Percentiles rank a stretch among this genome's conserved stretches.
Conservation (phyloP, 768 basidiomycete species). For the Galerina marginata region DNA sequence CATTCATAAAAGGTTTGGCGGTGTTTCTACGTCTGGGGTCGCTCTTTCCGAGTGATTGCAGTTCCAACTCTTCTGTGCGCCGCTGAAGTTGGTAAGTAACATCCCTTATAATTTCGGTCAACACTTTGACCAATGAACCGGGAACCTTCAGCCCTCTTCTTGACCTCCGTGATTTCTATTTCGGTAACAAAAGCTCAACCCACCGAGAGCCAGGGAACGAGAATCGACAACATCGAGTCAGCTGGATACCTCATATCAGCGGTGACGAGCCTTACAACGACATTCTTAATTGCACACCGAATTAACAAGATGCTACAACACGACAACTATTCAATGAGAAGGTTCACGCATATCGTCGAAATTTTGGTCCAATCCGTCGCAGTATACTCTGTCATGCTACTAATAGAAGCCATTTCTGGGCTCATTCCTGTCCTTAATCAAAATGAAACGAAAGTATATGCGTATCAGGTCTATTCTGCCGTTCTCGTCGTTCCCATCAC, state of each 20-base stretch:
- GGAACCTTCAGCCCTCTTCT: not conserved
- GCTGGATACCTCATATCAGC: constrained; percentile 6
- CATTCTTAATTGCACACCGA: constrained; percentile 6
- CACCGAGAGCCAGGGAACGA: not conserved
- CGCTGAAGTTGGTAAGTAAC: not conserved
- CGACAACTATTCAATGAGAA: not conserved
- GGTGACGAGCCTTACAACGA: not conserved
- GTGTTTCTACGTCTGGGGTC: constrained; percentile 8
- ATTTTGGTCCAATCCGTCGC: constrained; percentile 7
- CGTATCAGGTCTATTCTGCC: not conserved
- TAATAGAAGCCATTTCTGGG: not conserved
- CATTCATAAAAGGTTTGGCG: not conserved
- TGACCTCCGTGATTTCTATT: not conserved
- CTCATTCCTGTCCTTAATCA: not conserved
- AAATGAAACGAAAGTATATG: not conserved
- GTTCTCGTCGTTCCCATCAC: not conserved
- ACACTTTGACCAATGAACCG: no score
- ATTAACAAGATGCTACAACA: not conserved
- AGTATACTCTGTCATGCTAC: not conserved
- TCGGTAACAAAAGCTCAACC: not conserved
- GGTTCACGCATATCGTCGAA: constrained; percentile 1
- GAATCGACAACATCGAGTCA: not conserved
- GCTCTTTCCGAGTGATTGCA: constrained; percentile 1
- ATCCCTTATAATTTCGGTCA: no score
- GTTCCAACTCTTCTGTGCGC: not conserved